Evolutionary conservation across 2,329 filamentous ascomycete genomes (phyloP).

Genomic region (Claviceps sp.): DNA sequence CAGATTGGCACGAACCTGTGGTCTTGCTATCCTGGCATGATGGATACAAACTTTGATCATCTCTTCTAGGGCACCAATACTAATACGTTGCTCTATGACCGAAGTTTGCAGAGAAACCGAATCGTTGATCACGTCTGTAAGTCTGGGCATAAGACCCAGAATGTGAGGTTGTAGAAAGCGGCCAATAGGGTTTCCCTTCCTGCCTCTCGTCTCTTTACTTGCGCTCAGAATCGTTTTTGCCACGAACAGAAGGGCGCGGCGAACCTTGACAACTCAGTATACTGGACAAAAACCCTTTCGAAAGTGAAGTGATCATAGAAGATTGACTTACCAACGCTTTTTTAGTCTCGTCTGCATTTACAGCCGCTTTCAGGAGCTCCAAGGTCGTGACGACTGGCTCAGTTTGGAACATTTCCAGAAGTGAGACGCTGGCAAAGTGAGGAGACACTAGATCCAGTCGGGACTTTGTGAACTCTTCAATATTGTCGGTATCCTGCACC

Average conservation of each 20-base stretch:
- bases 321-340: constrained; percentile 39
- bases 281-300: neutral
- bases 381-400: constrained; percentile 66
- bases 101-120: constrained; percentile 37
- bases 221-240: constrained; percentile 25
- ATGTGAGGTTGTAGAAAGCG: constrained; percentile 73
- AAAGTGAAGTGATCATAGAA: neutral
- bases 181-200: constrained; percentile 46
- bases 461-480: constrained; percentile 54
- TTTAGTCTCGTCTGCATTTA: constrained; percentile 47
- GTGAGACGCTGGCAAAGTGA: constrained; percentile 51
- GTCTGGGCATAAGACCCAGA: constrained; percentile 71
- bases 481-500: constrained; percentile 40
- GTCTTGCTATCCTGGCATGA: constrained; percentile 65
- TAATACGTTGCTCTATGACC: constrained; percentile 58
- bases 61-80: constrained; percentile 73
- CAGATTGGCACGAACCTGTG: constrained; percentile 49
- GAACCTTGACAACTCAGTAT: constrained; percentile 23
- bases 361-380: constrained; percentile 69
- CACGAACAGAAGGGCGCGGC: constrained; percentile 34
- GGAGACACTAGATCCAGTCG: constrained; percentile 55
- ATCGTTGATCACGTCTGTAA: constrained; percentile 70
- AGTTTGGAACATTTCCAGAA: constrained; percentile 56
- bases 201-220: constrained; percentile 30
- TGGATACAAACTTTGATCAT: constrained; percentile 67